Conservation (phyloP, 1,284 basidiomycete genomes). For the Uromyces viciae-fabae region DNA sequence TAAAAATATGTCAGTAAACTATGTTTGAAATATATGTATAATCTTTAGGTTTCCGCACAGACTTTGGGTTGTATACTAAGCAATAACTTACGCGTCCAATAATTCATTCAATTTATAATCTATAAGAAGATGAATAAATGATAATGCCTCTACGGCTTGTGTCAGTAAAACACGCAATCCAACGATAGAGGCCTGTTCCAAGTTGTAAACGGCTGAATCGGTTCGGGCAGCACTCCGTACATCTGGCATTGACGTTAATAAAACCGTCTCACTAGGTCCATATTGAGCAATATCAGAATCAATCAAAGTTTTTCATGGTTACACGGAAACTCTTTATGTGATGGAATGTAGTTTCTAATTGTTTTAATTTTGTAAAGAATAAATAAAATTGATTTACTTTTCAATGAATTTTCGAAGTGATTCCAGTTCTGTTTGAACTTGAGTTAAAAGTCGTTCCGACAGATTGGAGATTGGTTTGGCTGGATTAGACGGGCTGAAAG, state of each 20-base stretch:
- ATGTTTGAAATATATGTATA: too few relatives aligned
- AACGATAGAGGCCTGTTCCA: constrained; percentile 73
- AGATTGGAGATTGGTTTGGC: constrained; percentile 61
- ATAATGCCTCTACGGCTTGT: constrained; percentile 82
- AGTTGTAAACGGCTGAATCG: constrained; percentile 55
- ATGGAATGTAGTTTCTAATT: neutral
- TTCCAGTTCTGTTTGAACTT: constrained; percentile 32
- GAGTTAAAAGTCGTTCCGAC: constrained; percentile 7
- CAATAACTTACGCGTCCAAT: constrained; percentile 65
- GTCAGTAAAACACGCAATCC: constrained; percentile 70
- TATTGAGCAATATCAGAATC: neutral
- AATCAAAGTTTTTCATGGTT: neutral
- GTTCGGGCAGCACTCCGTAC: constrained; percentile 33
- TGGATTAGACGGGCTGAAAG: constrained; percentile 46
- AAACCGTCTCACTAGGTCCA: constrained; percentile 44
- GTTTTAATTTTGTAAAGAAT: neutral
- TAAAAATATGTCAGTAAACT: too few relatives aligned
- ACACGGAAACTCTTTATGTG: neutral
- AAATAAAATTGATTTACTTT: constrained; percentile 19
- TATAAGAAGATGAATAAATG: constrained; percentile 82
- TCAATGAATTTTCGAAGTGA: constrained; percentile 35
- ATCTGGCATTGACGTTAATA: constrained; percentile 46
- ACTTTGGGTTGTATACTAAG: neutral
- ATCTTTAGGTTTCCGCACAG: too few relatives aligned
- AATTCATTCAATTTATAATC: constrained; percentile 88